Evolutionary conservation across 179 eudicot species (phyloP), one percentile per base, ranked within the genome.

Genomic region (Patellifolia procumbens): DNA sequence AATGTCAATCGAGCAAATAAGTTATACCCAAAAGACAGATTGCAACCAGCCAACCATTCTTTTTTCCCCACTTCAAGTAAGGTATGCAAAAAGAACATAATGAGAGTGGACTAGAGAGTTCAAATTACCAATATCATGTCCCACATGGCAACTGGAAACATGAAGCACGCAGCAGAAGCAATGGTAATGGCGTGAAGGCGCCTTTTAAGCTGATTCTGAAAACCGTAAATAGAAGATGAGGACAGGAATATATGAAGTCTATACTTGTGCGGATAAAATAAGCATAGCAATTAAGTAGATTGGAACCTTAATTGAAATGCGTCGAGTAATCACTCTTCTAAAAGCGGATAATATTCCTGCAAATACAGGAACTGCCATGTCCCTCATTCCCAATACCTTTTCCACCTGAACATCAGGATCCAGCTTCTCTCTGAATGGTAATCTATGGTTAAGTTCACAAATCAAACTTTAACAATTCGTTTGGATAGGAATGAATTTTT

Each of bases 141-240:
- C 98, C 98, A 94, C 94, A 92, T 94, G 70, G 97, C 97, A 63
- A 92, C 92, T 32, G 98, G 98, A 87, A 94, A 94, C 78, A 94
- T 91, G 84, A 94, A 94, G 82, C 98, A 92, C 45, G 94, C 88
- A 72, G 98, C 98, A 85, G 98, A 88, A 82, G 98, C 88, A 80
- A 94, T 83, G 61, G 97, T 91, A 73, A 94, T 87, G 68, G 97
- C 92, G 85, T 94, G 88, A 78, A 94, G 91, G 63, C 98, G 88
- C 82, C 89, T 90, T 81, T 94, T 94, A 35, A 94, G 91, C 81
- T 94, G 98, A 81, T 85, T 91, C 98, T 94, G 90, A 31, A 81
- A 80, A 73, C 61, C 68, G 62, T 61, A 73, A 51, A 70, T 35
- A 67, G 31, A 60, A 35, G 67, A 52, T 70, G 76, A 39, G 37